phyloP scores from a whole-genome alignment of 805 yeast genomes.

The Torulaspora microellipsoides region DNA sequence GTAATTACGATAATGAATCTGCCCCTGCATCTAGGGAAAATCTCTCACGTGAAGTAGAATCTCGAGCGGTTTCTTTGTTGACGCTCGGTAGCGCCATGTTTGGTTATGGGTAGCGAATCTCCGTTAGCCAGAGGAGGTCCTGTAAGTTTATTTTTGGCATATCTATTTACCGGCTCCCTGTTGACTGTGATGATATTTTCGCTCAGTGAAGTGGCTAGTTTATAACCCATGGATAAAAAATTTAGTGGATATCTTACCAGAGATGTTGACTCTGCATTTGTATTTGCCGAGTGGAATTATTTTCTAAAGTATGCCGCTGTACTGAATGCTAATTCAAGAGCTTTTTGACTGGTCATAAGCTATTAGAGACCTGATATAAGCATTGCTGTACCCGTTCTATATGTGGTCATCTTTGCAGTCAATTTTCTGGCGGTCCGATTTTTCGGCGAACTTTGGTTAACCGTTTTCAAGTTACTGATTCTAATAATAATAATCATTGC shows the following conservation, averaged over 20 bases:
- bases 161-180: slow-evolving; percentile 46
- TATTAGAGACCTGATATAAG: slow-evolving; percentile 42
- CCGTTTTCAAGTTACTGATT: slow-evolving; percentile 57
- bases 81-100: slow-evolving; percentile 41
- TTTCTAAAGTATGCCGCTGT: slow-evolving; percentile 45
- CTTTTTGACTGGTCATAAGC: slow-evolving; percentile 38
- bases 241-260: slow-evolving; percentile 44
- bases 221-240: slow-evolving; percentile 38
- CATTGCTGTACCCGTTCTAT: slow-evolving; percentile 39
- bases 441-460: slow-evolving; percentile 59
- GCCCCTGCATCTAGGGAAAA: no score
- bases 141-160: slow-evolving; percentile 44
- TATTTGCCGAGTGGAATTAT: slow-evolving; percentile 38
- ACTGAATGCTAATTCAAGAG: slow-evolving; percentile 48
- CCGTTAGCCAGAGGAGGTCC: slow-evolving; percentile 50
- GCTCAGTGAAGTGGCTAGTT: slow-evolving; percentile 54
- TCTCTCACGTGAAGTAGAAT: neutral
- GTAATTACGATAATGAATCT: no score
- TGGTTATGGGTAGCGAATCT: slow-evolving; percentile 52
- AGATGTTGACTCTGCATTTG: slow-evolving; percentile 32
- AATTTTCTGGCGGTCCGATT: slow-evolving; percentile 23
- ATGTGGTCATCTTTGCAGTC: slow-evolving; percentile 14
- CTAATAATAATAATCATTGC: slow-evolving; percentile 57
- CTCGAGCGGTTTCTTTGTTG: slow-evolving; percentile 2
- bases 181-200: slow-evolving; percentile 45